Percentiles rank a stretch among this genome's conserved stretches.
phyloP scores from a whole-genome alignment of 768 basidiomycete genomes.

The Cystofilobasidium capitatum region DNA sequence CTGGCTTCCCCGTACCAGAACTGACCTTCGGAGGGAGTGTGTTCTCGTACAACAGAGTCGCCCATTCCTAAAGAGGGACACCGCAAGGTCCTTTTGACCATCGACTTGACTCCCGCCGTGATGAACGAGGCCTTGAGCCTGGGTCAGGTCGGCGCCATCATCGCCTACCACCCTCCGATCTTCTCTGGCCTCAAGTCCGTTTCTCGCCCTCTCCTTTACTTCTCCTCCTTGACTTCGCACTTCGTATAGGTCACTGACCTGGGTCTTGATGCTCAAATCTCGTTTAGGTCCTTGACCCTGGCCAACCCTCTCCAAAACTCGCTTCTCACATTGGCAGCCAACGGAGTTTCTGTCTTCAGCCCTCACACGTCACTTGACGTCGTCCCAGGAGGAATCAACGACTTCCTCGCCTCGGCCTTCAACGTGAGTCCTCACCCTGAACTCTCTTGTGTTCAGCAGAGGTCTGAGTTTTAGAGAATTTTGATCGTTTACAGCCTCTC shows the following conservation, averaged over 20 bases:
- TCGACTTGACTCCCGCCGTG: slow-evolving; percentile 40
- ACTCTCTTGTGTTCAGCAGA: background rate
- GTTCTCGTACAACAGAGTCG: slow-evolving; percentile 3
- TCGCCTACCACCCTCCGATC: slow-evolving; percentile 78
- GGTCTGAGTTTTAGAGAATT: background rate
- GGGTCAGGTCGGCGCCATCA: slow-evolving; percentile 39
- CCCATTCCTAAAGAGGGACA: slow-evolving; percentile 7
- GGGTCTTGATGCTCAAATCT: background rate
- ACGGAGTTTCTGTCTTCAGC: slow-evolving; percentile 73
- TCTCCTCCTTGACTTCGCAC: background rate
- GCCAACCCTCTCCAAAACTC: slow-evolving; percentile 67
- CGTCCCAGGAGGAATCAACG: slow-evolving; percentile 77
- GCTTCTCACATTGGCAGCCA: slow-evolving; percentile 66
- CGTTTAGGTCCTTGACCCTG: slow-evolving; percentile 54
- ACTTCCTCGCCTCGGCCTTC: slow-evolving; percentile 45
- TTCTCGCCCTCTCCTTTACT: background rate
- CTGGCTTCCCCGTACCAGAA: background rate
- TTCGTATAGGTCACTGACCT: slow-evolving; percentile 4
- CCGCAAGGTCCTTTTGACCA: slow-evolving; percentile 38
- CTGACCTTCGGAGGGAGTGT: background rate
- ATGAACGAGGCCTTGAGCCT: slow-evolving; percentile 39
- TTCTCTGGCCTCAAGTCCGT: slow-evolving; percentile 55
- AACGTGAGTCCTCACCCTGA: background rate
- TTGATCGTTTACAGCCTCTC: background rate
- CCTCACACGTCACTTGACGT: slow-evolving; percentile 84